These are phyloP conservation scores for Rhodamnia argentea DNA, from an alignment of 345 rosid genomes.

Conservation along the genomic window DNA sequence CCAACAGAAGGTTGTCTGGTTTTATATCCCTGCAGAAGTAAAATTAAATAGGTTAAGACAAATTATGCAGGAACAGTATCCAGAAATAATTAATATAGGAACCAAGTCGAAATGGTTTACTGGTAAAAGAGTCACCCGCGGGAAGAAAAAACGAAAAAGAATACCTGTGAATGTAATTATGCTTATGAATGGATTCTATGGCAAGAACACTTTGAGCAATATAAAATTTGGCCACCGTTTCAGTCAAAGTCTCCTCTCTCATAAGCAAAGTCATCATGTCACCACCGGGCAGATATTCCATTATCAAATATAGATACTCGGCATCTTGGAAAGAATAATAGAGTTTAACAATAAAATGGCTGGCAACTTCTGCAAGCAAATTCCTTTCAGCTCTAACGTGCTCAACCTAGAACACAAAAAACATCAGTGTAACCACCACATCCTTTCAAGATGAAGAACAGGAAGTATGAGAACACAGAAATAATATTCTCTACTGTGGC, in stretches of 20 bases:
- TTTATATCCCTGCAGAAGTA: conserved; percentile 67
- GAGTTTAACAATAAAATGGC: conserved; percentile 89
- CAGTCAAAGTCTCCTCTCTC: conserved; percentile 93
- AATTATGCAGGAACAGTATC: background rate
- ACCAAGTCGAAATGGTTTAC: background rate
- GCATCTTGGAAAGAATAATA: conserved; percentile 83
- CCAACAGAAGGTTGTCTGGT: conserved; percentile 90
- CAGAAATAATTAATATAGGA: background rate
- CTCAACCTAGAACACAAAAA: conserved; percentile 44
- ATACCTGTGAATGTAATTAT: conserved; percentile 87
- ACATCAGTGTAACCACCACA: background rate
- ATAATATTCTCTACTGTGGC: background rate
- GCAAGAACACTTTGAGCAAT: conserved; percentile 85
- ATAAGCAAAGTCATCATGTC: conserved; percentile 91
- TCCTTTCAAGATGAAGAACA: background rate
- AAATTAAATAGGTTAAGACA: background rate
- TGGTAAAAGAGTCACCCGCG: background rate
- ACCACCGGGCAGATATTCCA: conserved; percentile 97
- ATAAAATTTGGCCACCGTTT: conserved; percentile 82
- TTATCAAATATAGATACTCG: conserved; percentile 70
- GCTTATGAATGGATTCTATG: conserved; percentile 87
- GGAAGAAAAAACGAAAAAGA: background rate
- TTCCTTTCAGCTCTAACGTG: conserved; percentile 95
- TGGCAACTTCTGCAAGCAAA: conserved; percentile 89
- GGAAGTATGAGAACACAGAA: background rate